Evolutionary conservation across 305 asterid genomes (phyloP), one percentile per base, ranked within the genome.

Genomic region (Fraxinus baroniana): DNA sequence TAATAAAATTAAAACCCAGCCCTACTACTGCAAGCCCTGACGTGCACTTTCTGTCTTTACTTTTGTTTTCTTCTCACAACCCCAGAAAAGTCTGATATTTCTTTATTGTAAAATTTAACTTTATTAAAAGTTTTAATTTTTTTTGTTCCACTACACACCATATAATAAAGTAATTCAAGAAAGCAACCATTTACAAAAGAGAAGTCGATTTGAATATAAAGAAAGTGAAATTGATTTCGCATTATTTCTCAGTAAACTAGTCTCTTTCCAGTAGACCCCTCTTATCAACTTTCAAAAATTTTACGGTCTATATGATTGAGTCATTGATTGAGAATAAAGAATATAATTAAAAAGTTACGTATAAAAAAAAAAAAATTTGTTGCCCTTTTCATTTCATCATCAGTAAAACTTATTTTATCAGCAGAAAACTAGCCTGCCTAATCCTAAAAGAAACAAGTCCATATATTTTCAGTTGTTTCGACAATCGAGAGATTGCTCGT

Each of bases 41-140:
- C 97, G 94, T 93, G 94, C 96, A 88, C 97, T 93, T 95, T 91
- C 94, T 93, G 98, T 95, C 95, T 92, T 88, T 89, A 90, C 89
- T 89, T 90, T 88, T 92, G 96, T 95, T 91, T 80, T 88, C 88
- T 91, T 89, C 94, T 86, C 83, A 83, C 80, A 71, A 83, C 44
- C 82, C 89, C 91, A 88, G 86, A 87, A 81, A 85, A 86, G 87
- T 83, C 83, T 85, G 77, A 66, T 79, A 88, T 89, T 90, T 84
- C 83, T 86, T 85, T 84, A 79, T 83, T 78, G 74, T 81, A 66
- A 79, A 70, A 66, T 79, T 81, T 49, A 77, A 82, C 83, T 81
- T 49, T 86, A 80, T 44, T 12, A 39, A 73, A 86, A 87, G 84
- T 85, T 79, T 79, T 74, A 76, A 37, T 8, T 76, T 72, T 81